phyloP scores from a whole-genome alignment of 1,284 basidiomycete species.

The Puccinia horiana region DNA sequence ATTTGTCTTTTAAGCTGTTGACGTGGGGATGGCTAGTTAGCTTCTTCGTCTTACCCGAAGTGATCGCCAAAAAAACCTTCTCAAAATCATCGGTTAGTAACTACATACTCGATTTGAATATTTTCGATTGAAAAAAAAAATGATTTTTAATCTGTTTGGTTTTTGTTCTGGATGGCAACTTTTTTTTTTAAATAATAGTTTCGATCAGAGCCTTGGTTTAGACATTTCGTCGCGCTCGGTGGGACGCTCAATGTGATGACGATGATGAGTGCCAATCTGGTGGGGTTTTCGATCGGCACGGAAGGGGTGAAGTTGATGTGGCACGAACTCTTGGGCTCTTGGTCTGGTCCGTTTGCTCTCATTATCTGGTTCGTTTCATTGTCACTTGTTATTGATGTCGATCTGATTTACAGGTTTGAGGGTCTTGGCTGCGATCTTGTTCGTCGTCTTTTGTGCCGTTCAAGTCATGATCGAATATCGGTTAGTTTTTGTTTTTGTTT shows the following conservation, averaged over 20 bases:
- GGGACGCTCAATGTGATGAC: conserved; percentile 81
- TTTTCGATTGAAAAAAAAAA: neutral
- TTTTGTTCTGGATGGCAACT: no score
- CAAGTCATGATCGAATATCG: conserved; percentile 93
- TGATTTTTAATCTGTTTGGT: neutral
- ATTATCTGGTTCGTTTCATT: neutral
- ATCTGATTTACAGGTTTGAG: neutral
- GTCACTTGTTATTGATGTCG: conserved; percentile 26
- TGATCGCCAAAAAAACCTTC: conserved; percentile 67
- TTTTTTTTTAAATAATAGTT: no score
- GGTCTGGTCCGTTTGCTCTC: conserved; percentile 64
- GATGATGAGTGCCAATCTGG: conserved; percentile 91
- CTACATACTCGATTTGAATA: neutral
- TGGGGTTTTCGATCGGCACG: conserved; percentile 89
- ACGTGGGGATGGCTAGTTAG: conserved; percentile 97
- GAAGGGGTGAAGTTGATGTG: conserved; percentile 78
- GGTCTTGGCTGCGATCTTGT: neutral
- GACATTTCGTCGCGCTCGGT: conserved; percentile 80
- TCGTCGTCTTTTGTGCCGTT: conserved; percentile 63
- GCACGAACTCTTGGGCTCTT: conserved; percentile 67
- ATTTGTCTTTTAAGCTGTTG: conserved; percentile 80
- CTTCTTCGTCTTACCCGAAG: conserved; percentile 85
- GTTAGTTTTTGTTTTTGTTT: neutral
- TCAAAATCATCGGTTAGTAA: conserved; percentile 68
- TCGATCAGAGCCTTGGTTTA: conserved; percentile 72